Conservation (phyloP, 2,329 filamentous ascomycete species). For the Nemania serpens region DNA sequence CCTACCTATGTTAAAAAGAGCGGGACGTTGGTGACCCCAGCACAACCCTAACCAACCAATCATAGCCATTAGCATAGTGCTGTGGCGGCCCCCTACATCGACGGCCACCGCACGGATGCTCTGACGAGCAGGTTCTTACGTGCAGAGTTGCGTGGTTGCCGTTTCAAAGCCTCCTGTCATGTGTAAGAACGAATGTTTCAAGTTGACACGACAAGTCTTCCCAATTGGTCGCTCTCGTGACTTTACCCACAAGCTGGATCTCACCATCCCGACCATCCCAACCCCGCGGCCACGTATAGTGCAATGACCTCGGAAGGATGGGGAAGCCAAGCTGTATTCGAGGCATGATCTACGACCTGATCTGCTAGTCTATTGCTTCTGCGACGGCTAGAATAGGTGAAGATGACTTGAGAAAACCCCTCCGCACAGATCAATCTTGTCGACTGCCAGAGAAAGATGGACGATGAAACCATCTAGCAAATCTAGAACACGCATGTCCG, state of each 20-base stretch:
- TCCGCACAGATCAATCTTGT: background rate
- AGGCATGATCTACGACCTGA: slow-evolving; percentile 18
- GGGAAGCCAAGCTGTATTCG: slow-evolving; percentile 12
- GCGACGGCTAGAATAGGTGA: slow-evolving; percentile 9
- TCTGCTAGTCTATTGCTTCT: background rate
- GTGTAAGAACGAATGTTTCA: slow-evolving; percentile 29
- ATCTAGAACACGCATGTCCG: background rate
- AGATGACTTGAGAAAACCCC: background rate
- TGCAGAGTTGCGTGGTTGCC: slow-evolving; percentile 12
- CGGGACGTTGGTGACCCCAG: too few species aligned
- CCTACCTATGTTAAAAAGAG: too few species aligned
- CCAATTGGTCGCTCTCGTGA: slow-evolving; percentile 19
- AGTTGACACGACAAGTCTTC: slow-evolving; percentile 16
- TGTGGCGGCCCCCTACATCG: too few species aligned
- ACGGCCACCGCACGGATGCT: background rate
- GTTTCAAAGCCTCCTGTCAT: slow-evolving; percentile 28
- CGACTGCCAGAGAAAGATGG: slow-evolving; percentile 5
- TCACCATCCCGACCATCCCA: slow-evolving; percentile 19
- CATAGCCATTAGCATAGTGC: background rate
- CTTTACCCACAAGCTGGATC: slow-evolving; percentile 18
- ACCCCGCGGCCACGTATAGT: slow-evolving; percentile 18
- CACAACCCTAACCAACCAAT: slow-evolving; percentile 8
- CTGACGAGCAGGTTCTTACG: slow-evolving; percentile 16
- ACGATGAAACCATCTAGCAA: slow-evolving; percentile 11
- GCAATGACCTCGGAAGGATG: slow-evolving; percentile 11